Conservation (phyloP, 129 eudicot genomes). For the Tagetes patula region DNA sequence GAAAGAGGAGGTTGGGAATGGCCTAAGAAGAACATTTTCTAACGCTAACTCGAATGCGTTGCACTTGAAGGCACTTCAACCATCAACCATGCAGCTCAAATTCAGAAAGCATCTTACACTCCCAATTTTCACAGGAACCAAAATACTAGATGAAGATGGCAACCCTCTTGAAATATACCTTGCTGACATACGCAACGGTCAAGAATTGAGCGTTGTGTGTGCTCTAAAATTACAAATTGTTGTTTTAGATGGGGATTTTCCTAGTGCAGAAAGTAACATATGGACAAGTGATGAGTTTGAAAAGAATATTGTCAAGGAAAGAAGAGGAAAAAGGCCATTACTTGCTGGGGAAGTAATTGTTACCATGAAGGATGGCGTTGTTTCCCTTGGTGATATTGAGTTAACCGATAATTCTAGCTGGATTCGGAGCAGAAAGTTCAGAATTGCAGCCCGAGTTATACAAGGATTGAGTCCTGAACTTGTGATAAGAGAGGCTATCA, state of each 20-base stretch:
- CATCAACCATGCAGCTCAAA: conserved; percentile 48
- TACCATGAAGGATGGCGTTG: conserved; percentile 54
- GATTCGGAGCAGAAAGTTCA: conserved; percentile 70
- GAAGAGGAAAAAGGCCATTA: conserved; percentile 69
- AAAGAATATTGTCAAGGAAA: conserved; percentile 52
- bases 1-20: conserved; percentile 66
- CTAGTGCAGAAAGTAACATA: conserved; percentile 11
- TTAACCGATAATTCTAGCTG: conserved; percentile 90
- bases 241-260: conserved; percentile 77
- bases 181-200: conserved; percentile 23
- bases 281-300: conserved; percentile 68
- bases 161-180: conserved; percentile 50
- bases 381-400: conserved; percentile 50
- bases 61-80: conserved; percentile 42
- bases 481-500: conserved; percentile 48
- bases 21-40: conserved; percentile 35
- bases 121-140: conserved; percentile 64
- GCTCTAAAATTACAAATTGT: conserved; percentile 62
- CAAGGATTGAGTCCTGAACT: conserved; percentile 29
- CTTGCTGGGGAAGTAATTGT: conserved; percentile 56
- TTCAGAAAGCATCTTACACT: conserved; percentile 39
- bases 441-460: conserved; percentile 66
- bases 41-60: conserved; percentile 40
- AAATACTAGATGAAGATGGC: conserved; percentile 42
- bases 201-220: conserved; percentile 24